Percentiles rank a stretch among this genome's conserved stretches.
Conservation (phyloP, 495 filamentous ascomycete species). For the Aspergillus wentii region DNA sequence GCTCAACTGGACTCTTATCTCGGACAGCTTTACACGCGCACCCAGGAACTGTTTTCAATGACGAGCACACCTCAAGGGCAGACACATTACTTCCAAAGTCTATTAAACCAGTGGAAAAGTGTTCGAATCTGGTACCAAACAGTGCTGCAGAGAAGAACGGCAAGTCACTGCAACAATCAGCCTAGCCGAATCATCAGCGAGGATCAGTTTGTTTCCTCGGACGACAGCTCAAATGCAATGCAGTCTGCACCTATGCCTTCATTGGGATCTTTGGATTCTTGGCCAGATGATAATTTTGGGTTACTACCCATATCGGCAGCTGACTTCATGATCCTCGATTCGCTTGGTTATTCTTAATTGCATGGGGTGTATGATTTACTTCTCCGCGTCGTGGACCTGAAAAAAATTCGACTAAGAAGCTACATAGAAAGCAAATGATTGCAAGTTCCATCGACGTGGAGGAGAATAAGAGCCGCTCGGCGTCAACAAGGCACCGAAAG, state of each 20-base stretch:
- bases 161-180: too few relatives aligned
- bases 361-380: too few relatives aligned
- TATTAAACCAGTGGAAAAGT: slow-evolving; percentile 1
- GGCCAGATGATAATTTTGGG: slow-evolving; percentile 3
- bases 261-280: neutral
- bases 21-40: neutral
- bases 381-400: too few relatives aligned
- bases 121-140: slow-evolving; percentile 1
- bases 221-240: too few relatives aligned
- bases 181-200: too few relatives aligned
- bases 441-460: too few relatives aligned
- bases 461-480: too few relatives aligned
- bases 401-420: too few relatives aligned
- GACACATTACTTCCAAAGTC: slow-evolving; percentile 1
- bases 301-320: neutral
- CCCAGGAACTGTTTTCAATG: slow-evolving; percentile 1
- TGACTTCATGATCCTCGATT: slow-evolving; percentile 1
- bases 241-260: too few relatives aligned
- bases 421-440: too few relatives aligned
- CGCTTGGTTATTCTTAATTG: neutral
- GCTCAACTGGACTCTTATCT: neutral
- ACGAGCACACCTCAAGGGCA: slow-evolving; percentile 1
- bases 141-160: neutral
- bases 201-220: too few relatives aligned
- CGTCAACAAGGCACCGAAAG: too few relatives aligned